phyloP scores from a whole-genome alignment of 2,329 filamentous ascomycete species.

The Sporothrix pallida region DNA sequence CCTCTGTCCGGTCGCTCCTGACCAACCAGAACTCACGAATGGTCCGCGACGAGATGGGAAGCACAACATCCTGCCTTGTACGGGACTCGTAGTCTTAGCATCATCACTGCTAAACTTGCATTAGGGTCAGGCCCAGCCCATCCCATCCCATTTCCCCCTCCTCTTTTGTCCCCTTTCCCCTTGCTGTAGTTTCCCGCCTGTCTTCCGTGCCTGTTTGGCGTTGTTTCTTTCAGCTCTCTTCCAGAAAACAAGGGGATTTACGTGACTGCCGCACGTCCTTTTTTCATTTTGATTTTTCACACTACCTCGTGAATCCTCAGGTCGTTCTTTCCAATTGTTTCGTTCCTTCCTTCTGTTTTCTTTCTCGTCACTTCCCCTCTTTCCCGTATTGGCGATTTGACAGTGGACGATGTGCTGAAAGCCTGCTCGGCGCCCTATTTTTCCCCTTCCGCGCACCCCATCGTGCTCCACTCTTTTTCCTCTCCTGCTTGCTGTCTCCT shows the following conservation, averaged over 20 bases:
- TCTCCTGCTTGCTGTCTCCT: conserved; percentile 24
- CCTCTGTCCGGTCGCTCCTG: conserved; percentile 18
- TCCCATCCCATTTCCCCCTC: conserved; percentile 9
- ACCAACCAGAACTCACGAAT: conserved; percentile 21
- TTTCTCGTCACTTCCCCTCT: background rate
- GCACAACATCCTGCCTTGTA: conserved; percentile 32
- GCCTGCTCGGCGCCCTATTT: conserved; percentile 30
- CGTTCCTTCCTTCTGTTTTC: conserved; percentile 11
- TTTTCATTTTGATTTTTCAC: background rate
- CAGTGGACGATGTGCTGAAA: background rate
- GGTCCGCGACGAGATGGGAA: conserved; percentile 20
- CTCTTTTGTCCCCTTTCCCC: conserved; percentile 17
- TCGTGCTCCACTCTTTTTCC: conserved; percentile 33
- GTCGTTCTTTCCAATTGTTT: conserved; percentile 14
- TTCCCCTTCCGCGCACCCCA: conserved; percentile 29
- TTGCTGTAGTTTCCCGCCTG: background rate
- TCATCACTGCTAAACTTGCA: conserved; percentile 16
- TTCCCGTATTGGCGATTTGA: background rate
- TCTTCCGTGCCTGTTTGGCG: background rate
- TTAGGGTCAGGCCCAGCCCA: conserved; percentile 17
- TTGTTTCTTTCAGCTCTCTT: conserved; percentile 10
- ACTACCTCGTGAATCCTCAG: background rate
- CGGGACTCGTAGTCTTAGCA: conserved; percentile 1
- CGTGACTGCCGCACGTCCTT: background rate
- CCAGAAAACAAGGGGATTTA: conserved; percentile 22